Evolutionary conservation across 148 eudicot species (phyloP), one percentile per base, ranked within the genome.

Genomic region (Vaccinium corymbosum): DNA sequence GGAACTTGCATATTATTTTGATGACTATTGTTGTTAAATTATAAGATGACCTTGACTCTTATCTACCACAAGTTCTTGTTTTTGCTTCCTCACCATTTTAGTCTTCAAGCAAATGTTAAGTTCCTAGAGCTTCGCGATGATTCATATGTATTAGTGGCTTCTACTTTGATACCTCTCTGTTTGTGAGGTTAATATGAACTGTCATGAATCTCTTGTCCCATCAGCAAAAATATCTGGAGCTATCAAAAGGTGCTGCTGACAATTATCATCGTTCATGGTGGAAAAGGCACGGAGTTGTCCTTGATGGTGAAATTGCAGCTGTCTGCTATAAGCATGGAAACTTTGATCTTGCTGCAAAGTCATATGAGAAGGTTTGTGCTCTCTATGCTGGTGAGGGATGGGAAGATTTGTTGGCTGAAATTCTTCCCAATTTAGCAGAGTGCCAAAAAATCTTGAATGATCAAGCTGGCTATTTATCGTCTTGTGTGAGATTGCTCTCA

Each of bases 301-400:
- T 97, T 85, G 98, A 97, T 84, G 99, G 99, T 82, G 99, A 94
- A 93, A 92, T 93, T 85, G 99, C 98, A 35, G 91, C 94, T 84
- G 94, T 97, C 79, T 93, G 89, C 81, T 91, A 90, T 83, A 97
- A 92, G 87, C 94, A 92, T 81, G 92, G 91, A 73, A 92, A 92
- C 80, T 92, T 87, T 87, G 97, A 94, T 86, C 90, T 90, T 81
- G 99, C 99, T 59, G 94, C 94, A 50, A 94, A 91, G 80, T 92
- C 93, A 66, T 97, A 94, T 85, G 98, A 94, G 89, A 96, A 96
- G 87, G 95, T 97, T 53, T 94, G 99, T 88, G 99, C 99, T 89
- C 94, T 97, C 85, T 94, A 94, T 87, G 89, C 94, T 78, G 97
- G 97, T 86, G 98, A 97, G 92, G 99, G 95, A 86, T 94, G 99